phyloP scores from a whole-genome alignment of 1,284 basidiomycete genomes.

The Kwoniella shivajii region DNA sequence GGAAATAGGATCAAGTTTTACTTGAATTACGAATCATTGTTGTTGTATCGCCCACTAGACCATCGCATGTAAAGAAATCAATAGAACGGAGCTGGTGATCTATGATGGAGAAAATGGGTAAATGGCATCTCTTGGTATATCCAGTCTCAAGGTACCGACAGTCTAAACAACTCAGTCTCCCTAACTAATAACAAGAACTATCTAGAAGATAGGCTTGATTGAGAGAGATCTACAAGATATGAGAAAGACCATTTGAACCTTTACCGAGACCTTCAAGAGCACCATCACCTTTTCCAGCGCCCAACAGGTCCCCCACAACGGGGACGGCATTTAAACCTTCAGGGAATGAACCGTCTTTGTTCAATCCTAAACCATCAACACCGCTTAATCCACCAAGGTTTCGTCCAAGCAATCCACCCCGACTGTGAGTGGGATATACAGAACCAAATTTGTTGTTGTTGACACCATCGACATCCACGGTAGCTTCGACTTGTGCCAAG shows the following conservation, averaged over 20 bases:
- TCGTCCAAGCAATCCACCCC: neutral
- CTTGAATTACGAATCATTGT: neutral
- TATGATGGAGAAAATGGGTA: neutral
- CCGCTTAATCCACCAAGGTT: constrained; percentile 6
- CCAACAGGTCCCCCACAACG: constrained; percentile 5
- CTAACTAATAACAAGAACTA: no score
- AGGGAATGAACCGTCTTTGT: constrained; percentile 7
- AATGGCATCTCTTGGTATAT: neutral
- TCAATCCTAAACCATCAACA: constrained; percentile 8
- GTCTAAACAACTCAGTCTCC: no score
- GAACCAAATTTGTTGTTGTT: no score
- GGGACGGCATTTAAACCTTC: constrained; percentile 6
- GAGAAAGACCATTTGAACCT: constrained; percentile 2
- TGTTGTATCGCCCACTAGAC: constrained; percentile 6
- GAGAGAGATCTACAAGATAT: constrained; percentile 2
- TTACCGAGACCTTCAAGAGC: neutral
- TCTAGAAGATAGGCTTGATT: no score
- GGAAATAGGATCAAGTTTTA: no score
- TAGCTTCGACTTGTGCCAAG: constrained; percentile 3
- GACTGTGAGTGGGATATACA: no score
- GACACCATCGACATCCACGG: constrained; percentile 1
- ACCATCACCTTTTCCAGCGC: constrained; percentile 4
- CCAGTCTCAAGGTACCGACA: neutral
- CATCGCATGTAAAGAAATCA: neutral
- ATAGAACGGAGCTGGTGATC: no score